Evolutionary conservation across 257 asterid species (phyloP), one percentile per base, ranked within the genome.

Genomic region (Haberlea rhodopensis): DNA sequence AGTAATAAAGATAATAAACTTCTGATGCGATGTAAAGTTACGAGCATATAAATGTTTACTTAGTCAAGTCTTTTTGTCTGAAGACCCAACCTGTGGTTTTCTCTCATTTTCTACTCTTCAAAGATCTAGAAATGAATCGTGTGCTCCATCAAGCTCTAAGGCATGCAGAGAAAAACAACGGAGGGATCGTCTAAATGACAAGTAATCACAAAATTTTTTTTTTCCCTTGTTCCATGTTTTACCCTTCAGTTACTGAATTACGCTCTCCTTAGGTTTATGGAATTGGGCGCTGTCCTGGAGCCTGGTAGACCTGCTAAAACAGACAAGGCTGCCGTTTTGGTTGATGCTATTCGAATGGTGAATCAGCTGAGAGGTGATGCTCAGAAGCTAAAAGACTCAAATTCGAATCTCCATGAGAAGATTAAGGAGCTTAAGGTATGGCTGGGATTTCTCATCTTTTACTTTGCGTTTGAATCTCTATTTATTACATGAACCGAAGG

Each of bases 111-210:
- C 21, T 60, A 19, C 51, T 53, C 57, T 66, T 60, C 64, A 34
- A 80, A 86, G 94, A 63, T 27, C 76, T 37, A 80, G 94, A 76
- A 57, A 79, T 63, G 94, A 84, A 58, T 61, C 78, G 15, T 78
- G 83, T 60, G 76, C 75, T 72, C 60, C 91, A 27, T 71, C 96
- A 66, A 80, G 81, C 62, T 85, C 94, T 64, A 88, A 88, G 75
- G 96, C 96, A 7, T 78, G 85, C 80, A 75, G 89, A 80, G 96
- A 88, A 83, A 88, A 85, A 72, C 75, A 75, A 67, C 87, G 91
- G 40, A 77, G 96, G 62, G 91, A 88, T 73, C 81, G 73, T 67
- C 85, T 88, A 65, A 85, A 88, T 69, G 94, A 85, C 80, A 81
- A 75, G 96, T 85, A 74, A 70, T 63, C 26, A 8, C 59, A 46